phyloP scores from a whole-genome alignment of 352 stramenopile species.

The Phytophthora idaei region DNA sequence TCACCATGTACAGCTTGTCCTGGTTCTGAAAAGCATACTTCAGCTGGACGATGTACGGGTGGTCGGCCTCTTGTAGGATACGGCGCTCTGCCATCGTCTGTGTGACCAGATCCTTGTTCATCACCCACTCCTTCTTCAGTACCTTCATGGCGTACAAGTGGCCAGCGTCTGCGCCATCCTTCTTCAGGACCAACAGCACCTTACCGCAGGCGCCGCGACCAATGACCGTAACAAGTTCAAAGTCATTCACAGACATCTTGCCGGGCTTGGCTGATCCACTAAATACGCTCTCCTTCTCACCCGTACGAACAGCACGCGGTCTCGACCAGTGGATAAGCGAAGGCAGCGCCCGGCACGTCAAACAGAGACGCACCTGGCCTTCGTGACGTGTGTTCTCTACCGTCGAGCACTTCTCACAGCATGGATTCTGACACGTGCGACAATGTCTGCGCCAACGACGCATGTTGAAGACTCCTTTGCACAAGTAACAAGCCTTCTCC shows the following conservation, averaged over 20 bases:
- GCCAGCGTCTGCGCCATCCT: constrained; percentile 59
- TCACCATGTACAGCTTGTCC: constrained; percentile 85
- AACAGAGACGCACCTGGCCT: constrained; percentile 66
- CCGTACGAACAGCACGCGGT: constrained; percentile 63
- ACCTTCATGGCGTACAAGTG: constrained; percentile 82
- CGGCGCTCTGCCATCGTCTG: constrained; percentile 81
- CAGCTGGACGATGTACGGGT: constrained; percentile 80
- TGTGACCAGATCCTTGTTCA: constrained; percentile 81
- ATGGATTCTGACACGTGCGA: constrained; percentile 68
- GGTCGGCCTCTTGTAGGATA: constrained; percentile 75
- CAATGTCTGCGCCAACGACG: constrained; percentile 74
- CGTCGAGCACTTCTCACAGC: constrained; percentile 73
- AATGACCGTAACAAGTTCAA: constrained; percentile 78
- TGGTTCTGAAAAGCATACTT: constrained; percentile 82
- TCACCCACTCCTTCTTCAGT: constrained; percentile 82
- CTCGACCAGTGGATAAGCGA: constrained; percentile 76
- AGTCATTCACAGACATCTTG: constrained; percentile 81
- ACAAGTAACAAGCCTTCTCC: constrained; percentile 71
- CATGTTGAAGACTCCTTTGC: constrained; percentile 74
- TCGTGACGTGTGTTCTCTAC: constrained; percentile 70
- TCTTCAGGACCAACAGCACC: constrained; percentile 75
- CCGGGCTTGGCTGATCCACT: constrained; percentile 63
- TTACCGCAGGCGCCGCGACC: constrained; percentile 72
- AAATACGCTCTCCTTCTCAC: constrained; percentile 76
- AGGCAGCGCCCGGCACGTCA: constrained; percentile 60